A percentile compares a stretch with the other conserved stretches of the same genome.
These are phyloP conservation scores for Amanita inopinata DNA, from an alignment of 768 basidiomycete species.

Conservation along the genomic window DNA sequence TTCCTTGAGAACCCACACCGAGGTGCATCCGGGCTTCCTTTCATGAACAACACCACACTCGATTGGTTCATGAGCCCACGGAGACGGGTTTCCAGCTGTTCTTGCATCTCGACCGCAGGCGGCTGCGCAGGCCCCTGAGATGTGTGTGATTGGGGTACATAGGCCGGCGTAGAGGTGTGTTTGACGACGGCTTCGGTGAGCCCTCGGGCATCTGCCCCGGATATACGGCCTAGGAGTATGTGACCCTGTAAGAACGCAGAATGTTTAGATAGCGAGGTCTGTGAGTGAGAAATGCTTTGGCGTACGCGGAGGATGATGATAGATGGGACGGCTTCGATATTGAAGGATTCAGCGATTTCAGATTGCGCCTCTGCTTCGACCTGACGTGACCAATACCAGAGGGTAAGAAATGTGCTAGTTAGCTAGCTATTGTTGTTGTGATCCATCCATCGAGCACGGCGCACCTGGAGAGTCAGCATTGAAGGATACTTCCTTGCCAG, in stretches of 20 bases:
- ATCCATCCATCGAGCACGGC: no score
- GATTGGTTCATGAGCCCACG: constrained; percentile 66
- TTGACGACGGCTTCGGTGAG: constrained; percentile 55
- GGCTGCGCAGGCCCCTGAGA: no score
- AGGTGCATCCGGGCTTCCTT: constrained; percentile 68
- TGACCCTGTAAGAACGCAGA: constrained; percentile 55
- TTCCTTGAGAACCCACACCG: constrained; percentile 81
- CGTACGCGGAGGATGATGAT: constrained; percentile 72
- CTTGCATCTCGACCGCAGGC: constrained; percentile 44
- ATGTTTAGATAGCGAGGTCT: no score
- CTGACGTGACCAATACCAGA: constrained; percentile 29
- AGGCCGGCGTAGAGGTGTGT: constrained; percentile 33
- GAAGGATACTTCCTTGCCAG: constrained; percentile 62
- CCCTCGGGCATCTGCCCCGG: constrained; percentile 66
- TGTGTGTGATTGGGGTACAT: constrained; percentile 42
- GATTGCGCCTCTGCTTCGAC: constrained; percentile 74
- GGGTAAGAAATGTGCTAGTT: not conserved
- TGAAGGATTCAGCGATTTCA: constrained; percentile 89
- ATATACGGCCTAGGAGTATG: constrained; percentile 65
- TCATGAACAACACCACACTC: constrained; percentile 85
- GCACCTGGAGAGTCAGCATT: constrained; percentile 68
- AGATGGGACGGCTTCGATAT: constrained; percentile 81
- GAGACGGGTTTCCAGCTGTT: constrained; percentile 60
- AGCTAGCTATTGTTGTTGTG: not conserved
- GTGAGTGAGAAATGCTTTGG: no score